Base-by-base conservation (phyloP, 495 filamentous ascomycete genomes). In the Parachaetomium inaequale region DNA sequence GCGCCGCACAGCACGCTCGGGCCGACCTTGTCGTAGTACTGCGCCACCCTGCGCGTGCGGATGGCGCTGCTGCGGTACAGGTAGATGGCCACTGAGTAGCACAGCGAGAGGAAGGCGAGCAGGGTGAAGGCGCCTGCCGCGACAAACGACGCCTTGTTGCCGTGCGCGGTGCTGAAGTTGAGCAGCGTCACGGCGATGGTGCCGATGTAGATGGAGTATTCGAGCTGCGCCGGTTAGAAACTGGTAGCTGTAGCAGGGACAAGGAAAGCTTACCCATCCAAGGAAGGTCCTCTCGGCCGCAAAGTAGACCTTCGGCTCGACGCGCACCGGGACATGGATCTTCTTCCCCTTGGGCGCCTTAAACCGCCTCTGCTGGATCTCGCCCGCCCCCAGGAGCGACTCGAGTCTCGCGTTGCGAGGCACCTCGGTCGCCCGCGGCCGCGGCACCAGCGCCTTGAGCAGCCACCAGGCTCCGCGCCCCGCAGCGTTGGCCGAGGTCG, bases 271-370 rank as follows among this genome's bases (percentile, higher is more conserved):
- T 76, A 86, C 84, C 94, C 94, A 98, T 40, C 91, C 89, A 63
- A 98, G 83, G 75, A 96, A 98, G 14, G 94, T 98, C 62, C 94
- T 85, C 71, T 98, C 94, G 8, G 91, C 92, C 26, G 94, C 94
- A 66, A 98, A 96, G 75, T 92, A 95, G 63, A 98, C 94, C 74
- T 98, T 98, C 3, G 94, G 94, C 76, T 98, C 94, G 50, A 98
- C 92, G 55, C 94, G 86, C 46, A 98, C 87, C 31, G 93, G 94
- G 25, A 98, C 93, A 64, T 96, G 91, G 66, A 98, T 98, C 67
- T 79, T 84, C 75, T 97, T 97, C 25, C 93, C 93, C 72, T 87
- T 88, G 10, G 94, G 94, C 21, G 94, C 94, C 66, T 85, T 88
- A 80, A 96, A 93, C 58, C 80, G 82, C 76, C 83, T 82, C 66